Evolutionary conservation across 352 stramenopile species (phyloP).

Genomic region (Phytophthora meadii): DNA sequence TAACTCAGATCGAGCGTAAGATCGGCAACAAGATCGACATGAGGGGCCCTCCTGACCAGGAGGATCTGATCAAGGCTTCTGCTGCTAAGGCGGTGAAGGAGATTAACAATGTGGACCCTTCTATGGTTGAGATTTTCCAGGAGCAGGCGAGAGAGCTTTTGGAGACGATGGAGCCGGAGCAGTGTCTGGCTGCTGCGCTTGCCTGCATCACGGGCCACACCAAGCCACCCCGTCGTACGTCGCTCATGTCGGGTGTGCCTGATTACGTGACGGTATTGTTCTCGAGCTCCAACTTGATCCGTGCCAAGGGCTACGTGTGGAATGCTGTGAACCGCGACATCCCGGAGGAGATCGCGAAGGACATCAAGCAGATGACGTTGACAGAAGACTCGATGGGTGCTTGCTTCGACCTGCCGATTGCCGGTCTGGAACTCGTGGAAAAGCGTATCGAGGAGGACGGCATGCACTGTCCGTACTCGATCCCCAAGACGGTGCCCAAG

Average conservation of each 20-base stretch:
- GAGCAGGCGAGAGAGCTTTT: slow-evolving; percentile 75
- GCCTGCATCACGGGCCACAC: slow-evolving; percentile 93
- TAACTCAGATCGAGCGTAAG: slow-evolving; percentile 87
- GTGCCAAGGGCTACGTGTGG: slow-evolving; percentile 93
- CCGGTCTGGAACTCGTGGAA: slow-evolving; percentile 68
- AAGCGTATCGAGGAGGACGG: slow-evolving; percentile 76
- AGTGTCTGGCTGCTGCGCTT: slow-evolving; percentile 82
- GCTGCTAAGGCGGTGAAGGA: slow-evolving; percentile 84
- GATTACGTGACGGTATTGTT: slow-evolving; percentile 92
- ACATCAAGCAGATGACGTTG: slow-evolving; percentile 92
- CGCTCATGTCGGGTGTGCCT: slow-evolving; percentile 90
- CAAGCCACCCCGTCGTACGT: slow-evolving; percentile 73
- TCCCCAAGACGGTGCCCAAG: slow-evolving; percentile 80
- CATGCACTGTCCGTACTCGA: slow-evolving; percentile 74
- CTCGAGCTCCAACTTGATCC: slow-evolving; percentile 83
- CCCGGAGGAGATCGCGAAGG: slow-evolving; percentile 67
- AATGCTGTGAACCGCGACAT: slow-evolving; percentile 91
- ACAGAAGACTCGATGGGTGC: slow-evolving; percentile 88
- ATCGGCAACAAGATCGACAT: slow-evolving; percentile 93
- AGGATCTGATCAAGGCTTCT: slow-evolving; percentile 90
- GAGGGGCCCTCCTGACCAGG: slow-evolving; percentile 80
- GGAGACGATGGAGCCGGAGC: slow-evolving; percentile 59
- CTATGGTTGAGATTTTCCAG: slow-evolving; percentile 82
- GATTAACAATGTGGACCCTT: slow-evolving; percentile 80
- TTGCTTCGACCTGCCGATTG: slow-evolving; percentile 91